Conservation (phyloP, 352 stramenopile species). For the Pythium phragmitis region DNA sequence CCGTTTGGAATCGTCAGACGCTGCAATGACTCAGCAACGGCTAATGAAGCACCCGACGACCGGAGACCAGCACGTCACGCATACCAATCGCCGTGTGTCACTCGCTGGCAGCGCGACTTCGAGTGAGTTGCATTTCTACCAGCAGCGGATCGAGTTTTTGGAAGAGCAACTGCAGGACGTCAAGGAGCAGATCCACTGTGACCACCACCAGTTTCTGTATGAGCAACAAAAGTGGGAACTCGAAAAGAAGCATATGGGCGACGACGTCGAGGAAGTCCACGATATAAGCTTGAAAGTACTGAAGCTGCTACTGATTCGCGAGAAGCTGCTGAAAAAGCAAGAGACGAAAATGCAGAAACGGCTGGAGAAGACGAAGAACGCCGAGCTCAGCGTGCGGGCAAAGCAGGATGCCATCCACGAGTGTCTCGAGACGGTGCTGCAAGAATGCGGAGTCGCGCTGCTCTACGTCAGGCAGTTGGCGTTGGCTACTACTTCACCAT, state of each 20-base stretch:
- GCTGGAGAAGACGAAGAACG: slow-evolving; percentile 19
- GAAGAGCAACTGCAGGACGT: slow-evolving; percentile 49
- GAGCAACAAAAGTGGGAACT: slow-evolving; percentile 57
- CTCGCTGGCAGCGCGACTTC: slow-evolving; percentile 13
- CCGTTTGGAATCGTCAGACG: neutral
- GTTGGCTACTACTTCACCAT: slow-evolving; percentile 3
- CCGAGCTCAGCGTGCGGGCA: slow-evolving; percentile 13
- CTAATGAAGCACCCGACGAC: neutral
- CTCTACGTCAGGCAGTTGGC: slow-evolving; percentile 47
- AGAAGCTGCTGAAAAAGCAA: slow-evolving; percentile 61
- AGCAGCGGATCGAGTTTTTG: slow-evolving; percentile 48
- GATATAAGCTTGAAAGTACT: slow-evolving; percentile 64
- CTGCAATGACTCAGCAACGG: neutral
- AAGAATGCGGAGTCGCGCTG: slow-evolving; percentile 51
- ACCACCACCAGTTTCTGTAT: slow-evolving; percentile 64
- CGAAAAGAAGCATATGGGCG: slow-evolving; percentile 45
- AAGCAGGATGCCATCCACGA: slow-evolving; percentile 7
- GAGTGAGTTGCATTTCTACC: slow-evolving; percentile 28
- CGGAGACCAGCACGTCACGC: neutral
- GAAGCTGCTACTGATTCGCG: slow-evolving; percentile 61
- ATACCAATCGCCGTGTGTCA: slow-evolving; percentile 5
- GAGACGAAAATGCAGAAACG: slow-evolving; percentile 32
- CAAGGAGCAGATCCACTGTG: slow-evolving; percentile 55
- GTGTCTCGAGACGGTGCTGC: slow-evolving; percentile 36
- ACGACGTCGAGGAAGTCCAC: slow-evolving; percentile 62